Conservation (phyloP, 257 asterid genomes). For the Pogostemon cablin region DNA sequence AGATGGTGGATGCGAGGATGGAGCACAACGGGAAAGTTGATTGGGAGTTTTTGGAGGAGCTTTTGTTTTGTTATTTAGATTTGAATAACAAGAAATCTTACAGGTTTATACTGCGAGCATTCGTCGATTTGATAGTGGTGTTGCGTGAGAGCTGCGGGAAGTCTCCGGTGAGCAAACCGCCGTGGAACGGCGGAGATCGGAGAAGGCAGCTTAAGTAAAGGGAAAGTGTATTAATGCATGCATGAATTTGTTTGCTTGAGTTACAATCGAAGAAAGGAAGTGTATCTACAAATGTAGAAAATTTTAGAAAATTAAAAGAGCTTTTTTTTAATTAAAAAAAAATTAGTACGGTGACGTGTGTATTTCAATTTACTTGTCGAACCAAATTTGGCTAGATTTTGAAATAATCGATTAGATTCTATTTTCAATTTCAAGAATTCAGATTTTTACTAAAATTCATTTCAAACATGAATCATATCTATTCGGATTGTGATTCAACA, state of each 20-base stretch:
- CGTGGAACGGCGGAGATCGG: slow-evolving; percentile 28
- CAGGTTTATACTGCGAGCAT: slow-evolving; percentile 62
- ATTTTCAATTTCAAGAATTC: no score
- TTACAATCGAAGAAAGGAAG: no score
- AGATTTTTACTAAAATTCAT: no score
- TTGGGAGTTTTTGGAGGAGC: slow-evolving; percentile 83
- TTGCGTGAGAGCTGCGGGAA: slow-evolving; percentile 46
- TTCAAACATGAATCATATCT: no score
- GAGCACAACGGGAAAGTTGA: slow-evolving; percentile 60
- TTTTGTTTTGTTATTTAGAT: slow-evolving; percentile 68
- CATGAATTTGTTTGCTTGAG: slow-evolving; percentile 17
- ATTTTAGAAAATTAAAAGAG: no score
- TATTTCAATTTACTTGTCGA: no score
- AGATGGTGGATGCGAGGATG: slow-evolving; percentile 57
- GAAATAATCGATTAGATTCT: no score
- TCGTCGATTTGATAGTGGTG: slow-evolving; percentile 58
- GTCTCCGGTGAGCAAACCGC: slow-evolving; percentile 35
- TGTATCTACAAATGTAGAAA: no score
- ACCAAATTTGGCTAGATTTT: no score
- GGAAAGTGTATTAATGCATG: slow-evolving; percentile 21
- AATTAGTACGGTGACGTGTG: no score
- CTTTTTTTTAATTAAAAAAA: no score
- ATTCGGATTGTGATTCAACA: no score
- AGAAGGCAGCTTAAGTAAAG: not conserved
- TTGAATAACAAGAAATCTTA: slow-evolving; percentile 64